phyloP scores from a whole-genome alignment of 805 yeast species.

The Clavispora vitiphila region DNA sequence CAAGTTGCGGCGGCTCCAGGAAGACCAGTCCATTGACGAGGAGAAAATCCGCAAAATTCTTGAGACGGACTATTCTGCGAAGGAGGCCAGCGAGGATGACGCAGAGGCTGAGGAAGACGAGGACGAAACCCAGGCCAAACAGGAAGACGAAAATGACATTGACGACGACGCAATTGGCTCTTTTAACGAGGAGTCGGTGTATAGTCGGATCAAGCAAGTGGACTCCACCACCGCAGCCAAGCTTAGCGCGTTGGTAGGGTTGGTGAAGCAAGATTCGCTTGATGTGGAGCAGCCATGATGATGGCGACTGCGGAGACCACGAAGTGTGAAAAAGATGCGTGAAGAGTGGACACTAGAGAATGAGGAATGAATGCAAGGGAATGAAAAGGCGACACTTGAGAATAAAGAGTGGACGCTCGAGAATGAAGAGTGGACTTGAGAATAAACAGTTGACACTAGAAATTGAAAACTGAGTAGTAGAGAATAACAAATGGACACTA shows the following conservation, averaged over 20 bases:
- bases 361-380: too few relatives aligned
- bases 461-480: too few relatives aligned
- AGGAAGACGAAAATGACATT: slow-evolving; percentile 6
- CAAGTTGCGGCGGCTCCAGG: slow-evolving; percentile 60
- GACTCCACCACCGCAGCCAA: slow-evolving; percentile 33
- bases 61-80: slow-evolving; percentile 29
- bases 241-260: slow-evolving; percentile 28
- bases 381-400: too few relatives aligned
- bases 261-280: slow-evolving; percentile 32
- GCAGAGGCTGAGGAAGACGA: slow-evolving; percentile 19
- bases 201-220: slow-evolving; percentile 30
- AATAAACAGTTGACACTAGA: too few relatives aligned
- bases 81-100: slow-evolving; percentile 9
- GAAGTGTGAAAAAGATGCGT: too few relatives aligned
- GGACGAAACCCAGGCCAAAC: slow-evolving; percentile 14
- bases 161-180: slow-evolving; percentile 18
- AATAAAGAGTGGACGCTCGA: too few relatives aligned
- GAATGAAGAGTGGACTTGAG: too few relatives aligned
- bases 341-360: too few relatives aligned
- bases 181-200: slow-evolving; percentile 16
- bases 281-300: background rate
- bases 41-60: slow-evolving; percentile 41
- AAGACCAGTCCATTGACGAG: slow-evolving; percentile 42
- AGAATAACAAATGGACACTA: too few relatives aligned
- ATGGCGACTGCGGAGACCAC: too few relatives aligned